Conservation (phyloP, 495 filamentous ascomycete genomes). For the Hyphodiscus hymeniophilus region DNA sequence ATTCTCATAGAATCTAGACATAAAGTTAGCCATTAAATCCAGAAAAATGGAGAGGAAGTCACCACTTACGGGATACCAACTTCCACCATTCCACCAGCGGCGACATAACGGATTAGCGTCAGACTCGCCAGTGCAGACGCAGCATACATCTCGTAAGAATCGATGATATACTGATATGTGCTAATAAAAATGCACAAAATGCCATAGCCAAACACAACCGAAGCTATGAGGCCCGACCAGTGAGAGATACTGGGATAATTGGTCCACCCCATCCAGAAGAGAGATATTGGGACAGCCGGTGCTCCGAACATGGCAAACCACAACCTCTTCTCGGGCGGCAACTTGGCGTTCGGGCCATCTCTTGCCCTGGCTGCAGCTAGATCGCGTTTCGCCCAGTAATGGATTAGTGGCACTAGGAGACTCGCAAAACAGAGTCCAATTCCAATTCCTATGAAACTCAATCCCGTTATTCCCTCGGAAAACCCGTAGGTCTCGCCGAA, state of each 20-base stretch:
- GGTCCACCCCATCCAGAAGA: conserved; percentile 59
- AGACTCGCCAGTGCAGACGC: conserved; percentile 52
- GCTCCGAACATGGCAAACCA: conserved; percentile 52
- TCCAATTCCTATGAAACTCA: conserved; percentile 51
- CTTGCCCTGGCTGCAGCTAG: conserved; percentile 24
- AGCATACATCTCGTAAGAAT: conserved; percentile 58
- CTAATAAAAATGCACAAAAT: conserved; percentile 58
- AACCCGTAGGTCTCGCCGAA: conserved; percentile 51
- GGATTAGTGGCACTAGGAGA: conserved; percentile 43
- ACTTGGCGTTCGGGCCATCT: conserved; percentile 21
- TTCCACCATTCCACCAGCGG: conserved; percentile 28
- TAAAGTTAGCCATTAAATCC: neutral
- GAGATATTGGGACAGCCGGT: conserved; percentile 42
- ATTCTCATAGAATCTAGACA: conserved; percentile 35
- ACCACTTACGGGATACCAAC: conserved; percentile 20
- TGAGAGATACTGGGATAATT: conserved; percentile 39
- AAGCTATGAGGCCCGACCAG: conserved; percentile 44
- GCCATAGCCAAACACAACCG: conserved; percentile 44
- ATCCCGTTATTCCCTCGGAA: conserved; percentile 43
- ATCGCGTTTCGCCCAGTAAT: conserved; percentile 43
- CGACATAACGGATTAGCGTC: conserved; percentile 37
- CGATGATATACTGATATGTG: conserved; percentile 56
- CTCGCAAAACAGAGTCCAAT: conserved; percentile 42
- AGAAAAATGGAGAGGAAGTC: neutral
- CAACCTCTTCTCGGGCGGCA: conserved; percentile 47